These are phyloP conservation scores for Backusella tuberculispora DNA, from an alignment of 192 early-diverging fungal species.

Conservation along the genomic window DNA sequence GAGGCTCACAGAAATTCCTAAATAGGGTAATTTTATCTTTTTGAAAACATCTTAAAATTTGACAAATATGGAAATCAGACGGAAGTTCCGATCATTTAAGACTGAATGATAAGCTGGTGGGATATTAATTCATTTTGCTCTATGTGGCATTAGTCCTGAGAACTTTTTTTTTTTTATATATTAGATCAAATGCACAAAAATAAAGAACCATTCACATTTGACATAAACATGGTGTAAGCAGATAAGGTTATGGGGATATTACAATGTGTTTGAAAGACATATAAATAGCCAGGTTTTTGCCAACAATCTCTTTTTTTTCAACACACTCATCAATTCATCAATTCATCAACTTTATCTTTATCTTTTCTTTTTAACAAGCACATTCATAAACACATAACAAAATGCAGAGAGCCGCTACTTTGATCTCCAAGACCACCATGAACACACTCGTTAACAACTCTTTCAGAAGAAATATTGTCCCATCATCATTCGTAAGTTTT, in stretches of 20 bases:
- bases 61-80: not conserved
- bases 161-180: not conserved
- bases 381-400: not conserved
- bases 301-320: not conserved
- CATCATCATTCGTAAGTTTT: slow-evolving; percentile 7
- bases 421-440: not conserved
- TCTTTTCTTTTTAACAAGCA: not conserved
- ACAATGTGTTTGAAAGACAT: not conserved
- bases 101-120: slow-evolving; percentile 12
- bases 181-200: not conserved
- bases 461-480: not conserved
- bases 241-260: not conserved
- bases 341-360: not conserved
- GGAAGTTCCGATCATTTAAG: slow-evolving; percentile 16
- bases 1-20: not conserved
- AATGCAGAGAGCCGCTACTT: slow-evolving; percentile 14
- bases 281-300: not conserved
- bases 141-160: not conserved
- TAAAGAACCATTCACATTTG: not conserved
- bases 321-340: not conserved
- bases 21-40: not conserved
- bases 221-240: slow-evolving; percentile 7
- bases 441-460: not conserved
- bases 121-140: not conserved
- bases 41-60: not conserved